These are phyloP conservation scores for Hypoxylon sp. DNA, from an alignment of 2,329 filamentous ascomycete species.

Conservation along the genomic window DNA sequence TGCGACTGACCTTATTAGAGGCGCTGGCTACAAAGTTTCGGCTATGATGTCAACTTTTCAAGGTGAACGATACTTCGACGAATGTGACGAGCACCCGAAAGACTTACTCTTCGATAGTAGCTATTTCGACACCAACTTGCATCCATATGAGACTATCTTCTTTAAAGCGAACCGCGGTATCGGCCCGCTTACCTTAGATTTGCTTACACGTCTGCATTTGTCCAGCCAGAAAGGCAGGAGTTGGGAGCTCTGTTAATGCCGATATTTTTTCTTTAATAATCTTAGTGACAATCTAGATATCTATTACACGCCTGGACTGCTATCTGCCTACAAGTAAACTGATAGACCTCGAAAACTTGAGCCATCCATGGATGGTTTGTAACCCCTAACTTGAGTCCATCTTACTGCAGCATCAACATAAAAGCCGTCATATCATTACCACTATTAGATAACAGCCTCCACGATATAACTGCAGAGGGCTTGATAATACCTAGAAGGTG, in stretches of 20 bases:
- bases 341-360: not conserved
- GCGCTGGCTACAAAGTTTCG: constrained; percentile 55
- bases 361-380: too few species aligned
- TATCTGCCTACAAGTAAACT: too few species aligned
- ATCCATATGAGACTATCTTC: constrained; percentile 59
- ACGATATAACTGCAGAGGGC: constrained; percentile 16
- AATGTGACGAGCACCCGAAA: constrained; percentile 46
- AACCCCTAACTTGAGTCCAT: not conserved
- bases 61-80: constrained; percentile 46
- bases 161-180: constrained; percentile 57
- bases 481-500: constrained; percentile 20
- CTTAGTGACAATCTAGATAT: not conserved
- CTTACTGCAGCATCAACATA: constrained; percentile 2
- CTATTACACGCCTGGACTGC: not conserved
- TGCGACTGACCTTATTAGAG: constrained; percentile 50
- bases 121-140: constrained; percentile 57
- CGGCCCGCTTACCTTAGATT: constrained; percentile 48
- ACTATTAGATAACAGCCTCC: constrained; percentile 1
- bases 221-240: constrained; percentile 44
- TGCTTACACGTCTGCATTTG: constrained; percentile 54
- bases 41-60: constrained; percentile 55
- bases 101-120: constrained; percentile 51
- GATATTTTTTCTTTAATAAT: not conserved
- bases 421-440: not conserved
- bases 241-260: constrained; percentile 46